phyloP scores from a whole-genome alignment of 805 yeast species.

The Cyberlindnera samutprakarnensis region DNA sequence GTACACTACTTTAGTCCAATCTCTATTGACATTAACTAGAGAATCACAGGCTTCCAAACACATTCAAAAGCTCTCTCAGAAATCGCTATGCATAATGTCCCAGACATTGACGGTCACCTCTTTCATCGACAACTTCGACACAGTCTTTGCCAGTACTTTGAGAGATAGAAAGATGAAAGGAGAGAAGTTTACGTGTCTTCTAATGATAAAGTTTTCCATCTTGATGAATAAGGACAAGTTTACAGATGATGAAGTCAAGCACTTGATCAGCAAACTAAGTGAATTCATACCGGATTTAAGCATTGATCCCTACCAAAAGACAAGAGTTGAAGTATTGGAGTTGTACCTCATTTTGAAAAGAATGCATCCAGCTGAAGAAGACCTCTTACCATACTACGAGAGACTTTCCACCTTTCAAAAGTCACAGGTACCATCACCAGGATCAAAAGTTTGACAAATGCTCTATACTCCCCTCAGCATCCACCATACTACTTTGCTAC shows the following conservation, averaged over 20 bases:
- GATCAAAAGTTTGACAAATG: too few relatives aligned
- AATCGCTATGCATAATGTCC: slow-evolving; percentile 21
- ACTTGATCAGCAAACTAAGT: slow-evolving; percentile 5
- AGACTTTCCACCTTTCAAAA: slow-evolving; percentile 9
- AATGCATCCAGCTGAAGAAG: not conserved
- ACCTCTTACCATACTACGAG: slow-evolving; percentile 6
- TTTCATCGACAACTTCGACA: slow-evolving; percentile 14
- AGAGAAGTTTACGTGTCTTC: slow-evolving; percentile 19
- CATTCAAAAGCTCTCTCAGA: slow-evolving; percentile 9
- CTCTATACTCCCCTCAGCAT: too few relatives aligned
- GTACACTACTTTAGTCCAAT: slow-evolving; percentile 12
- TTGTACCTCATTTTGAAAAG: slow-evolving; percentile 11
- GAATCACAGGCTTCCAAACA: slow-evolving; percentile 12
- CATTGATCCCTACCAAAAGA: slow-evolving; percentile 15
- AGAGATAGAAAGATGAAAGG: slow-evolving; percentile 12
- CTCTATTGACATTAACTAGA: slow-evolving; percentile 17
- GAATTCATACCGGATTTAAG: slow-evolving; percentile 7
- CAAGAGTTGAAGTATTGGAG: slow-evolving; percentile 15
- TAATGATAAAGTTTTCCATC: slow-evolving; percentile 18
- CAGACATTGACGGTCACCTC: slow-evolving; percentile 14
- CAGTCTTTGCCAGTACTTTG: slow-evolving; percentile 10
- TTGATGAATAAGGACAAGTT: slow-evolving; percentile 9
- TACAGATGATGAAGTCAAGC: not conserved
- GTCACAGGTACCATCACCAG: slow-evolving; percentile 7
- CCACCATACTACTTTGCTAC: too few relatives aligned